Conservation (phyloP, 352 stramenopile genomes). For the Thraustotheca clavata region DNA sequence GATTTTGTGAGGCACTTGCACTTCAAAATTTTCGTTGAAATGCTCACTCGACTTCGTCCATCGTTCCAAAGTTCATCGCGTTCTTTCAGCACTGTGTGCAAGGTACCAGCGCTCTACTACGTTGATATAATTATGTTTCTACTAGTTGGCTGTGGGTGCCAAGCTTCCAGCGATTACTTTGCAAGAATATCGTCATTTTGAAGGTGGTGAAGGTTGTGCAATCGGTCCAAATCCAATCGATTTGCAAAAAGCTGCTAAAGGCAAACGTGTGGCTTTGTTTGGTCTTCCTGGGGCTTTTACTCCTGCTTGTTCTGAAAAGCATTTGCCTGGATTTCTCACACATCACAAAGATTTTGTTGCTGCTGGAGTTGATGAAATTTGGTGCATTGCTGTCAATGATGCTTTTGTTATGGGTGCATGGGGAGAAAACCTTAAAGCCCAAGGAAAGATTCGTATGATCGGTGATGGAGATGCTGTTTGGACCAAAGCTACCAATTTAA, state of each 20-base stretch:
- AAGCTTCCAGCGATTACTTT: slow-evolving; percentile 1
- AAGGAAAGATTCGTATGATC: slow-evolving; percentile 18
- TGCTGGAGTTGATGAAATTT: slow-evolving; percentile 46
- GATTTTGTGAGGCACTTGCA: too few relatives aligned
- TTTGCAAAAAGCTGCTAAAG: not conserved
- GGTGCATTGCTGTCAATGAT: slow-evolving; percentile 16
- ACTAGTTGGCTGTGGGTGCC: not conserved
- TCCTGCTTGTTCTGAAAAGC: slow-evolving; percentile 13
- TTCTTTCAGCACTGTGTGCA: too few relatives aligned
- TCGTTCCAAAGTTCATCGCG: too few relatives aligned
- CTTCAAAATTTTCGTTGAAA: too few relatives aligned
- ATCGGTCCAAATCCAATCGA: slow-evolving; percentile 2
- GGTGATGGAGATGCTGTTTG: slow-evolving; percentile 12
- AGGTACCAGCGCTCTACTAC: too few relatives aligned
- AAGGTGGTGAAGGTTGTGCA: not conserved
- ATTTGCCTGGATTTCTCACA: slow-evolving; percentile 3
- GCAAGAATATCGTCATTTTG: not conserved
- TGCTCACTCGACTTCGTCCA: too few relatives aligned
- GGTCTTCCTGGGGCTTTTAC: slow-evolving; percentile 17
- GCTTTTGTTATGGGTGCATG: slow-evolving; percentile 25
- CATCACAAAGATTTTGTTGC: slow-evolving; percentile 9
- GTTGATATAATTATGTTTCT: not conserved
- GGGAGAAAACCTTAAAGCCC: slow-evolving; percentile 34
- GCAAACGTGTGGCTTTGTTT: slow-evolving; percentile 15
- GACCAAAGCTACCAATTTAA: slow-evolving; percentile 11